Base-by-base conservation (phyloP, 176 grass and related monocot genomes). In the Oryza glumipatula region DNA sequence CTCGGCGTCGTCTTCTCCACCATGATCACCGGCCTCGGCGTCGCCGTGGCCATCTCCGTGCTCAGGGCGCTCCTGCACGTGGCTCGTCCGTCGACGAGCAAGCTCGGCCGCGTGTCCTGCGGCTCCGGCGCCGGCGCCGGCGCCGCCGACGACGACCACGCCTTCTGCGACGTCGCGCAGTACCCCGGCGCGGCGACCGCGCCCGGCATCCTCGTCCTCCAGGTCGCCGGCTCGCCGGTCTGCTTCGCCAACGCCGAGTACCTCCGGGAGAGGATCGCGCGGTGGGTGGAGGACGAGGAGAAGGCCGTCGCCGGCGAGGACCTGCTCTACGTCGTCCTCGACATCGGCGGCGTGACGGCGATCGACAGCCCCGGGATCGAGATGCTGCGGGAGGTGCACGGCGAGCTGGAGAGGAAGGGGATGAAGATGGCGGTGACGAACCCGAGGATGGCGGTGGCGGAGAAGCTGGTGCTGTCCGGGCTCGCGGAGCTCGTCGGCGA, bases 341-440 rank as follows among this genome's bases (percentile, higher is more conserved):
- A 92, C 21, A 19, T 92, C 46, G 76, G 90, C 12, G 87, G 83
- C 28, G 87, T 92, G 48, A 89, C 83, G 13, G 65, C 90, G 36
- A 89, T 92, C 3, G 90, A 92, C 75, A 92, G 73, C 33, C 79
- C 87, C 5, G 90, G 90, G 63, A 87, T 89, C 26, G 75, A 84
- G 9, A 89, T 89, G 87, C 28, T 92, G 61, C 17, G 52, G 13
- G 90, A 89, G 60, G 70, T 92, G 56, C 68, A 89, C 36, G 84
- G 28, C 21, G 56, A 63, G 67, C 65, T 92, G 10, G 22, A 73
- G 36, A 80, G 32, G 56, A 83, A 56, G 77, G 80, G 76, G 28
- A 80, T 86, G 70, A 77, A 92, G 90, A 49, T 92, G 56, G 87
- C 44, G 14, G 54, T 92, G 63, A 67, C 45, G 64, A 89, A 92